Base-by-base conservation (phyloP, 345 rosid genomes). In the Pugionium cornutum region DNA sequence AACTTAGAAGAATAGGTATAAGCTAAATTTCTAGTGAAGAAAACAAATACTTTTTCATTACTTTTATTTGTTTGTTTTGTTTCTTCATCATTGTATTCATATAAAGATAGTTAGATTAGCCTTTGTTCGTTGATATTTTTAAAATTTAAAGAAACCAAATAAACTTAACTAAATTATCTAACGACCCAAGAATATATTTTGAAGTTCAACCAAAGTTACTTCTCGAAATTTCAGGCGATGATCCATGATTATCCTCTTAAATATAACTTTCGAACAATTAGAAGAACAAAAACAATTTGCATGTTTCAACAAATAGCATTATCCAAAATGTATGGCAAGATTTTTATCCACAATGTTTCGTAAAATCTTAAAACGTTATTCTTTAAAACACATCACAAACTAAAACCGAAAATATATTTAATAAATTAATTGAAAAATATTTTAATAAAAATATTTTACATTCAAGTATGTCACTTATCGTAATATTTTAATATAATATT, bases 261-360 rank as follows among this genome's bases (percentile, higher is more conserved):
- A 9, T 42, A 58, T 18, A 28, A 34, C 34, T 11, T 63, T 53
- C 50, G 28, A 42, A 42, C 50, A 45, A 9, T 18, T 42, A 30
- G 0, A 18, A 18, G 18, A 18, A 18, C 18, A 18, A 18, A 18
- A 18, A 18, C 18, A 66, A 66, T 54, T 53, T 2, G 53, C 53
- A 53, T 54, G 45, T 66, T 53, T 34, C 9, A 9, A 54, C 53
- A 27, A 10, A 6, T 18, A 31, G 42, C 18, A n/a, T 45, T 39
- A 67, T 58, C 58, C 52, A 68, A 51, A 68, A 51, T 26, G 66
- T 59, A 53, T 42, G 59, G 66, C 9, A 68, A 50, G 31, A 40
- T 36, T 7, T 29, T 26, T 58, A 68, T 58, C 73, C 66, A 68
- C 58, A 32, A 33, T 58, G 73, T 50, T 58, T 66, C 66, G 43